Base-by-base conservation (phyloP, 345 rosid genomes). In the Syzygium jambos region DNA sequence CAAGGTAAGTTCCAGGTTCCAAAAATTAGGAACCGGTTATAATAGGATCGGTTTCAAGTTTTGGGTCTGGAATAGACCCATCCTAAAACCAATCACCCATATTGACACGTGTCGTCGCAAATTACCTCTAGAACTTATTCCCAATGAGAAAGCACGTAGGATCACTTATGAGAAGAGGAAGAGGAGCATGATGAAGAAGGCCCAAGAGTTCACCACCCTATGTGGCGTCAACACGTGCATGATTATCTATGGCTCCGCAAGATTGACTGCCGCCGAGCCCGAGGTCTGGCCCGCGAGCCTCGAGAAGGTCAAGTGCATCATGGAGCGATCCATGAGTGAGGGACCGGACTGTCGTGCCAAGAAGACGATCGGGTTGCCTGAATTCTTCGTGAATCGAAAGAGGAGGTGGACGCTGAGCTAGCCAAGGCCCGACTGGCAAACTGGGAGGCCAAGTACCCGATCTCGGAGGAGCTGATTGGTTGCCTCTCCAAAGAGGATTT, bases 111-210 rank as follows among this genome's bases (percentile, higher is more conserved):
- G 87, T 21, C 88, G 87, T 7, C 90, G 90, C 29, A 92, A 87
- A 68, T 80, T 89, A 52, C 30, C 83, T 23, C 34, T 87, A 34
- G 90, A 89, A 19, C 87, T 90, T 52, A 90, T 90, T n/a, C 7
- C 51, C n/a, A 86, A 92, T 9, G 93, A 88, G 34, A 90, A 46
- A 38, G 77, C 90, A 30, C 88, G 92, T 3, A 57, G 57, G 89
- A 59, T 84, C 11, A 85, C 91, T 2, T 88, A 52, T 13, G 78
- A 89, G 53, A 92, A 88, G 73, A 78, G 91, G 78, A 89, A 90
- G 56, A 90, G 86, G 52, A 90, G 91, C 9, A 11, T 90, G 52
- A 51, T 53, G 38, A 92, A 92, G 87, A 92, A 92, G 61, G 89
- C 88, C 7, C 51, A 83, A 13, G 90, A 90, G 63, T 90, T 92